Conservation (phyloP, 169 alveolate genomes). For the Miamiensis avidus region DNA sequence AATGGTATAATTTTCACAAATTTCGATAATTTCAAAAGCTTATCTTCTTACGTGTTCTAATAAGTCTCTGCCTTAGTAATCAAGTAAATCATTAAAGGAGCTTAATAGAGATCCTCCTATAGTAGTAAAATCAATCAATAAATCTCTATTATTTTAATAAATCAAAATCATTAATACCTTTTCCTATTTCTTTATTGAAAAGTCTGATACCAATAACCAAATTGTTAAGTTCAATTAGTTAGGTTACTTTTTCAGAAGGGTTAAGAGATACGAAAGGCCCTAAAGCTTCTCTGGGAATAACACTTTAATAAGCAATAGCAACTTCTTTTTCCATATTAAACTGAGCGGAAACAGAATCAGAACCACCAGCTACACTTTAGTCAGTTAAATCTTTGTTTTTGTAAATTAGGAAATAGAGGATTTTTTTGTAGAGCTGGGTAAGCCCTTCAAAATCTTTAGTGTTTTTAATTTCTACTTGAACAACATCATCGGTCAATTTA, state of each 20-base stretch:
- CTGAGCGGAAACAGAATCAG: slow-evolving; percentile 13
- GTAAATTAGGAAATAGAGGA: slow-evolving; percentile 78
- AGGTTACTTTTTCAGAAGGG: slow-evolving; percentile 86
- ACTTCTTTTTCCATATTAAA: slow-evolving; percentile 85
- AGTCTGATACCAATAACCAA: slow-evolving; percentile 89
- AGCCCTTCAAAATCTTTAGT: slow-evolving; percentile 85
- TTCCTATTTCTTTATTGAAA: slow-evolving; percentile 84
- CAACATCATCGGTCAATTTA: slow-evolving; percentile 83
- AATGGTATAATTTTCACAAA: slow-evolving; percentile 79
- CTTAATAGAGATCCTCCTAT: slow-evolving; percentile 81
- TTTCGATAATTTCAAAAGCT: slow-evolving; percentile 72
- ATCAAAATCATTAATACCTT: slow-evolving; percentile 38
- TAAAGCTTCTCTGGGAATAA: slow-evolving; percentile 88
- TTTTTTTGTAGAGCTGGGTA: slow-evolving; percentile 76
- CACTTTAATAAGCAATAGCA: slow-evolving; percentile 85
- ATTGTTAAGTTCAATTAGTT: slow-evolving; percentile 81
- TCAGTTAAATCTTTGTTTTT: slow-evolving; percentile 72
- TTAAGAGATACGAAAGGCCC: slow-evolving; percentile 86
- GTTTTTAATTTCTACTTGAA: slow-evolving; percentile 74
- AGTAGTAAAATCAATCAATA: not conserved
- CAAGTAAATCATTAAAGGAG: slow-evolving; percentile 75
- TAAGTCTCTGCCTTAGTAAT: slow-evolving; percentile 75
- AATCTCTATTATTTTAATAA: not conserved
- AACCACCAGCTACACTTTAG: not conserved
- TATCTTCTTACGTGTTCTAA: slow-evolving; percentile 73